Evolutionary conservation across 306 rosid species (phyloP).

Genomic region (Cajanus cajan): DNA sequence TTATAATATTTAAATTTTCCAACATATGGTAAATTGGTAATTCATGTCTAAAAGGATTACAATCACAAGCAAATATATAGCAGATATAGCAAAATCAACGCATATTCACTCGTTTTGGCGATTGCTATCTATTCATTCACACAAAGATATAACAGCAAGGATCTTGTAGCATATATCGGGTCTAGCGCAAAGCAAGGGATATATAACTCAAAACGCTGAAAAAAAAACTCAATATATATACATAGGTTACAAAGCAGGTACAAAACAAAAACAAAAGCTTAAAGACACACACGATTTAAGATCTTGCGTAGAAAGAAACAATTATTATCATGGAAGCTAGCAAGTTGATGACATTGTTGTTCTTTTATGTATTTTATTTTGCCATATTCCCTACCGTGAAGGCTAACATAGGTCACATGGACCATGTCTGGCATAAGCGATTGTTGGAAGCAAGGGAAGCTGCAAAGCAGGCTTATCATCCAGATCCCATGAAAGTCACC

Average conservation of each 20-base stretch:
- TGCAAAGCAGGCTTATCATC: slow-evolving; percentile 22
- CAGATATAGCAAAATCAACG: background rate
- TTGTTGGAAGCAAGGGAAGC: slow-evolving; percentile 29
- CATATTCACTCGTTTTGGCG: background rate
- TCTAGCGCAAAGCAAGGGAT: background rate
- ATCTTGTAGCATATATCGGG: background rate
- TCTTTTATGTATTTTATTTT: slow-evolving; percentile 26
- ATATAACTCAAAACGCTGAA: background rate
- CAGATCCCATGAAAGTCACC: slow-evolving; percentile 28
- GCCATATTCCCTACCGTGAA: slow-evolving; percentile 21
- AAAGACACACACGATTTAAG: background rate
- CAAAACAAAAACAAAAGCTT: background rate
- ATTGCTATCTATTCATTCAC: background rate
- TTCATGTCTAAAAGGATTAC: background rate
- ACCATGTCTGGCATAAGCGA: slow-evolving; percentile 43
- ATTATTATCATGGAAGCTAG: background rate
- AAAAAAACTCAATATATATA: background rate
- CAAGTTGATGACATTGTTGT: slow-evolving; percentile 33
- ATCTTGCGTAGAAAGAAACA: background rate
- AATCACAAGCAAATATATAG: background rate
- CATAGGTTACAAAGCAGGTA: background rate
- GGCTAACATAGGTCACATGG: slow-evolving; percentile 41
- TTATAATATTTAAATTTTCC: background rate
- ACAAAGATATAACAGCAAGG: background rate
- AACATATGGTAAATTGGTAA: no score